Evolutionary conservation across 2,329 filamentous ascomycete genomes (phyloP), one percentile per base, ranked within the genome.

Genomic region (Gyromitra esculenta): DNA sequence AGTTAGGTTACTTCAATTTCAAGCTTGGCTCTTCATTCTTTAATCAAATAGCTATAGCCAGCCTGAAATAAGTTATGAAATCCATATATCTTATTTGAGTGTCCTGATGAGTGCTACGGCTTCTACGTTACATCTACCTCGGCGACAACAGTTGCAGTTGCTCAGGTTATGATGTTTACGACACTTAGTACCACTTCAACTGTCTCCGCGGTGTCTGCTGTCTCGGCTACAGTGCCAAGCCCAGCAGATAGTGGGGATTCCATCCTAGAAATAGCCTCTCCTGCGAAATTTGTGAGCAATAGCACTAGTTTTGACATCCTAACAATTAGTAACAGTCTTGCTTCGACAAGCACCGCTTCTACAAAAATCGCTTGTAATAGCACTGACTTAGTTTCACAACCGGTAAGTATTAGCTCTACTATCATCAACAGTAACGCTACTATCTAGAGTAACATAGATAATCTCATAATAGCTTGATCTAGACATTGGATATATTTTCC

Each of bases 31-130:
- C 48, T 50, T 57, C 6, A 6, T 21, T 60, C 43, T 59, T 57
- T 37, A 59, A 37, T 56, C 25, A 50, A 39, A 52, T 37, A 62
- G 21, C 59, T 6, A 52, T 37, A 62, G 21, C 59, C 9, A 5
- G 37, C 21, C 37, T 60, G 43, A 50, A 13, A n/a, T 52, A 21
- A 69, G 57, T 69, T 21, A 60, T 60, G 56, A 62, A 69, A n/a
- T 52, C 52, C n/a, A 69, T 52, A 60, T 69, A 50, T 21, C 45
- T 41, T 52, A 43, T 15, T 15, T 45, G 15, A 45, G 41, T 45
- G 11, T 45, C 15, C 1, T 45, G 41, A 13, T 11, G 6, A 45
- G 41, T 45, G 15, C 41, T 45, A 5, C 43, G 15, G 43, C 11
- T 45, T 45, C 15, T 45, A 11, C 43, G 9, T 45, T 45, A 25